These are phyloP conservation scores for Anethum foeniculum DNA, from an alignment of 140 eudicot genomes.

Conservation along the genomic window DNA sequence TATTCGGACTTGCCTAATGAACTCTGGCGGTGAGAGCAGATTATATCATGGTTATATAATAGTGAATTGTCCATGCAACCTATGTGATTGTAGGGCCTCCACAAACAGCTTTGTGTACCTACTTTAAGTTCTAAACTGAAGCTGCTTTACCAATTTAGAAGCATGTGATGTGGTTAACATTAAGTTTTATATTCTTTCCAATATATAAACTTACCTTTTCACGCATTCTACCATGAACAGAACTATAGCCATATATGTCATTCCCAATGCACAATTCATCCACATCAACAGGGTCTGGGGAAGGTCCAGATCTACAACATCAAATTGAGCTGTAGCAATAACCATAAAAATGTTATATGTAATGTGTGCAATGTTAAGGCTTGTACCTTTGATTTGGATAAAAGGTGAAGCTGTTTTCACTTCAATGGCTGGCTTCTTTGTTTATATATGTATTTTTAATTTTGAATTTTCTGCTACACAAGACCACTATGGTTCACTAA, in stretches of 20 bases:
- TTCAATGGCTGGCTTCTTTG: neutral
- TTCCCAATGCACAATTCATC: neutral
- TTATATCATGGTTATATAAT: neutral
- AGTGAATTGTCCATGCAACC: neutral
- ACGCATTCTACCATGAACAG: neutral
- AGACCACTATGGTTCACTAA: neutral
- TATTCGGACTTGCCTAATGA: neutral
- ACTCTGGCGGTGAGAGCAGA: neutral
- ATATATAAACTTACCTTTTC: neutral
- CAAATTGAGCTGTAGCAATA: neutral
- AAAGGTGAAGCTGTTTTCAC: neutral
- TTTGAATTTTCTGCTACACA: neutral
- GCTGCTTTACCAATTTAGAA: neutral
- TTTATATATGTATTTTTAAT: no score
- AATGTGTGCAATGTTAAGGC: neutral
- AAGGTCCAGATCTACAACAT: neutral
- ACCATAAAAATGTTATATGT: neutral
- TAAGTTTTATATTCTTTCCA: neutral
- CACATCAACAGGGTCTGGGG: neutral
- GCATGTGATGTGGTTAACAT: neutral
- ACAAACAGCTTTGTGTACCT: neutral
- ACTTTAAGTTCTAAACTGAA: neutral
- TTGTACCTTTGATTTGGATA: neutral
- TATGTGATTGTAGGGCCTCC: neutral
- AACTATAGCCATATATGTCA: neutral